phyloP scores from a whole-genome alignment of 768 basidiomycete genomes.

The Leccinum ochraceum region DNA sequence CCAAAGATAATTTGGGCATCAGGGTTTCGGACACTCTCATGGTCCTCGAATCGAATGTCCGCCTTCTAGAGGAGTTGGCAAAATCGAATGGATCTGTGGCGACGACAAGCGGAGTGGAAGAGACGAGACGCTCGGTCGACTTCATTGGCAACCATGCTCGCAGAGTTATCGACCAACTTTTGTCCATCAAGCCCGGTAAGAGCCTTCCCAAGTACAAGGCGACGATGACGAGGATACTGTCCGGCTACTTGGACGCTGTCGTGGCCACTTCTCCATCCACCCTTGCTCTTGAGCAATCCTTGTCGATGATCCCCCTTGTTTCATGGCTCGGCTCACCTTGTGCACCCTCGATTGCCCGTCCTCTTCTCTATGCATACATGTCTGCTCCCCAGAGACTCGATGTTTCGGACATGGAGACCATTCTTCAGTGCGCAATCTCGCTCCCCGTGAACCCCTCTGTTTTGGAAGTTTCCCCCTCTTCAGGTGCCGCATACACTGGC shows the following conservation, averaged over 20 bases:
- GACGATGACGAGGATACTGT: slow-evolving; percentile 15
- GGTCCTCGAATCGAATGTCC: slow-evolving; percentile 46
- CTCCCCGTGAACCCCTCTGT: slow-evolving; percentile 21
- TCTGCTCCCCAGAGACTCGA: slow-evolving; percentile 38
- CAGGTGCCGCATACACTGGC: slow-evolving; percentile 38
- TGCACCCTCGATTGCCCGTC: slow-evolving; percentile 35
- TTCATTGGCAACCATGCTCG: slow-evolving; percentile 30
- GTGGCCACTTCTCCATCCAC: background rate
- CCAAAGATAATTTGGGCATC: slow-evolving; percentile 37
- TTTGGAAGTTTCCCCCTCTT: slow-evolving; percentile 9
- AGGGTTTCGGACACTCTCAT: slow-evolving; percentile 41
- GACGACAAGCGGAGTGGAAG: background rate
- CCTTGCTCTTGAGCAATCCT: slow-evolving; percentile 8
- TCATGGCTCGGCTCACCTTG: slow-evolving; percentile 36
- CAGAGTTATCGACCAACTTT: slow-evolving; percentile 3
- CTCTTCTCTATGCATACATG: slow-evolving; percentile 48
- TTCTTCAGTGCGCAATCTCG: slow-evolving; percentile 43
- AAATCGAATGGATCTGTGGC: slow-evolving; percentile 1
- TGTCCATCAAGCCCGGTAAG: slow-evolving; percentile 16
- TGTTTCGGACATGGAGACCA: slow-evolving; percentile 43
- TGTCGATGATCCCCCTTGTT: slow-evolving; percentile 32
- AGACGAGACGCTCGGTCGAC: slow-evolving; percentile 19
- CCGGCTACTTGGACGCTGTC: slow-evolving; percentile 21
- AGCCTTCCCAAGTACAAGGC: slow-evolving; percentile 19
- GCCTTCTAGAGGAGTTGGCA: slow-evolving; percentile 28